phyloP scores from a whole-genome alignment of 169 alveolate genomes.

The Cryptosporidium ryanae region DNA sequence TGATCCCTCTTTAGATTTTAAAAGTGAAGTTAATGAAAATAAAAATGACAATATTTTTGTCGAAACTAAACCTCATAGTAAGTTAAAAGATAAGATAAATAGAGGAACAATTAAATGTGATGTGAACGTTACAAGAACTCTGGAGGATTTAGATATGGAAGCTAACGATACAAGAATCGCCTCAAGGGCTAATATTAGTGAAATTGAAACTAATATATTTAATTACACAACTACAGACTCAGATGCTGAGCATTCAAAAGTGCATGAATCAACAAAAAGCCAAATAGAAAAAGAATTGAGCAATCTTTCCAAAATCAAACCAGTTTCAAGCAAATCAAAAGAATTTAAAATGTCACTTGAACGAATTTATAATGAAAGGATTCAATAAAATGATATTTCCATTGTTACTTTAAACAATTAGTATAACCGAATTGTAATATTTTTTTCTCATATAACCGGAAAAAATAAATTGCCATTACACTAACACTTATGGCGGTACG shows the following conservation, averaged over 20 bases:
- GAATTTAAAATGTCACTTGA: conserved; percentile 8
- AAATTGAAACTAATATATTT: too few relatives aligned
- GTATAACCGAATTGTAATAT: too few relatives aligned
- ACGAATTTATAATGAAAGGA: not conserved
- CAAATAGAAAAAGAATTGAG: conserved; percentile 1
- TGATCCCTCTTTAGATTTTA: not conserved
- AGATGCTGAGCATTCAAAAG: too few relatives aligned
- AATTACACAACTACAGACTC: too few relatives aligned
- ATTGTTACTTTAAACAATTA: too few relatives aligned
- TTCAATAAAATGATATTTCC: not conserved
- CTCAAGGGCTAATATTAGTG: too few relatives aligned
- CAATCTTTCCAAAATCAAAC: conserved; percentile 10
- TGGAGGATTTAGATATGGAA: not conserved
- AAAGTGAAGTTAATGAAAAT: not conserved
- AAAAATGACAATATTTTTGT: not conserved
- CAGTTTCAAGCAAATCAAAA: conserved; percentile 14
- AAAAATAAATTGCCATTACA: too few relatives aligned
- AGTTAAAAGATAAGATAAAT: not conserved
- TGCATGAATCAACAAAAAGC: not conserved
- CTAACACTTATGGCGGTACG: too few relatives aligned
- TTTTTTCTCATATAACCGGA: too few relatives aligned
- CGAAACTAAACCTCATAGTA: not conserved
- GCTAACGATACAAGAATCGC: not conserved
- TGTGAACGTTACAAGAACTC: not conserved
- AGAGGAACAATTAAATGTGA: too few relatives aligned